phyloP scores from a whole-genome alignment of 352 stramenopile species.

The Phytopythium sindhum region DNA sequence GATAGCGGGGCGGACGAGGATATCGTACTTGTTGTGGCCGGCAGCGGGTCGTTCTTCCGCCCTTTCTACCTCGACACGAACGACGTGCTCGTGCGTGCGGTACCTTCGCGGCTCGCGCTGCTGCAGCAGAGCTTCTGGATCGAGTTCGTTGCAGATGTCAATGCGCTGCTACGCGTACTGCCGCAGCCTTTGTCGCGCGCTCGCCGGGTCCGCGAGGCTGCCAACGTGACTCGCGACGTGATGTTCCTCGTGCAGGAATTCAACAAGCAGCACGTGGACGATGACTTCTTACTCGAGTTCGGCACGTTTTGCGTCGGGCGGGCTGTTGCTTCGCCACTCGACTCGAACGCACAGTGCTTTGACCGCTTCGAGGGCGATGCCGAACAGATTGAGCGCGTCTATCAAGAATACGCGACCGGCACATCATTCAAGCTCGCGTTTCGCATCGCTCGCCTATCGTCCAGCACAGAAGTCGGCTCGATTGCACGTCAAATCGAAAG shows the following conservation, averaged over 20 bases:
- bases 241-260: conserved; percentile 48
- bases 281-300: conserved; percentile 55
- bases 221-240: conserved; percentile 31
- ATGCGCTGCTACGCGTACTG: conserved; percentile 27
- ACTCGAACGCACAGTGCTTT: conserved; percentile 47
- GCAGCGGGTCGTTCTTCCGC: conserved; percentile 77
- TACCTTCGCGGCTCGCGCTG: conserved; percentile 61
- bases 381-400: conserved; percentile 24
- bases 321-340: conserved; percentile 17
- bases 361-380: conserved; percentile 19
- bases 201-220: conserved; percentile 31
- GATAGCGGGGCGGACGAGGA: not conserved
- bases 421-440: conserved; percentile 71
- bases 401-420: conserved; percentile 27
- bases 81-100: conserved; percentile 71
- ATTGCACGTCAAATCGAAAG: not conserved
- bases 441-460: conserved; percentile 34
- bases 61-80: conserved; percentile 84
- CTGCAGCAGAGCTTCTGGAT: conserved; percentile 84
- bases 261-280: conserved; percentile 54
- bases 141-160: conserved; percentile 72
- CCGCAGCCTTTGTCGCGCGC: conserved; percentile 46
- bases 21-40: conserved; percentile 57
- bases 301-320: conserved; percentile 41
- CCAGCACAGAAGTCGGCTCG: conserved; percentile 6